phyloP scores from a whole-genome alignment of 2,329 filamentous ascomycete genomes.

The Domatiomyces catenatus region DNA sequence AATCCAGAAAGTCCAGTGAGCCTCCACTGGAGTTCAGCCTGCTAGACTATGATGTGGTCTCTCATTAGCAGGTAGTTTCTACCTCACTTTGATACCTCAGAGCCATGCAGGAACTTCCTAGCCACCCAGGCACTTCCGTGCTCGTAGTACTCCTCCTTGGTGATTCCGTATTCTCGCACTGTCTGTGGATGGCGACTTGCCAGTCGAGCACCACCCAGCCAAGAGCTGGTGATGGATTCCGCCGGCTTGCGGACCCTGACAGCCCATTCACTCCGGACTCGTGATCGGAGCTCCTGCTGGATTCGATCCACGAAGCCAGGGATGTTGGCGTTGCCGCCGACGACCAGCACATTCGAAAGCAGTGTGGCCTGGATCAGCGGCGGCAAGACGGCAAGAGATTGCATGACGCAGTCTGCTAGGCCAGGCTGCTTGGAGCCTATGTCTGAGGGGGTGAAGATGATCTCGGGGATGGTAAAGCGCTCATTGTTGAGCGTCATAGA shows the following conservation, averaged over 20 bases:
- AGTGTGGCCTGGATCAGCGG: conserved; percentile 71
- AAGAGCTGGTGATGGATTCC: conserved; percentile 66
- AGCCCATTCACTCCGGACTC: conserved; percentile 60
- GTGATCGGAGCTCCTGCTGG: conserved; percentile 52
- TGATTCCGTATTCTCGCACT: conserved; percentile 56
- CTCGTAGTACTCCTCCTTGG: conserved; percentile 80
- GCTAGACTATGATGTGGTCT: too few relatives aligned
- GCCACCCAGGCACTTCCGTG: conserved; percentile 60
- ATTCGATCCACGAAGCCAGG: conserved; percentile 69
- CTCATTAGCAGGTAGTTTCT: too few relatives aligned
- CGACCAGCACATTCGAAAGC: conserved; percentile 72
- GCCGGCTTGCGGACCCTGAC: conserved; percentile 56
- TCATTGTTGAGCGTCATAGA: conserved; percentile 79
- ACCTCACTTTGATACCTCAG: not conserved
- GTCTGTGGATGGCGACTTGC: conserved; percentile 48
- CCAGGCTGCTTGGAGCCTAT: conserved; percentile 73
- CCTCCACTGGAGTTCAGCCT: too few relatives aligned
- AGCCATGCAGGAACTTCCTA: conserved; percentile 43
- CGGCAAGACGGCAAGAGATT: conserved; percentile 60
- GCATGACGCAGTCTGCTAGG: conserved; percentile 64
- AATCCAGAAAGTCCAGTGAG: too few relatives aligned
- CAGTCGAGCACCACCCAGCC: conserved; percentile 68
- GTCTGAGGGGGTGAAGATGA: conserved; percentile 75
- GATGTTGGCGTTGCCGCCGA: conserved; percentile 71
- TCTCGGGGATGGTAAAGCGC: conserved; percentile 75